phyloP scores from a whole-genome alignment of 176 grass and related monocot species.

The Paspalum vaginatum region DNA sequence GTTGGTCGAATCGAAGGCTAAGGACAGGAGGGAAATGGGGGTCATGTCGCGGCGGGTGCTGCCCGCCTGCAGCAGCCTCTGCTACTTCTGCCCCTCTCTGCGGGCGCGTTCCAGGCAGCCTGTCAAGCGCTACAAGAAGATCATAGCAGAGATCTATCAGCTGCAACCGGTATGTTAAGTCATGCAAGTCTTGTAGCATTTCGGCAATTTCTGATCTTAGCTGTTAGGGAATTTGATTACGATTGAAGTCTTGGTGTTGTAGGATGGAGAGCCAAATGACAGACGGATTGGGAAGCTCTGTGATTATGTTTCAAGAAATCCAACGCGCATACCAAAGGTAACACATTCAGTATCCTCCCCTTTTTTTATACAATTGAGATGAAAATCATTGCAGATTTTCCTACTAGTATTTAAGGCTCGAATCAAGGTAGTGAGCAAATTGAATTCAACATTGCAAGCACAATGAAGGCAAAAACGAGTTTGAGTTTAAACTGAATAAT shows the following conservation, averaged over 20 bases:
- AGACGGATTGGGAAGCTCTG: conserved; percentile 91
- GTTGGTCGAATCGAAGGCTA: neutral
- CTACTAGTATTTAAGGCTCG: neutral
- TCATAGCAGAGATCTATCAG: conserved; percentile 77
- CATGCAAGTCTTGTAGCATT: conserved; percentile 1
- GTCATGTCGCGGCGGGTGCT: conserved; percentile 84
- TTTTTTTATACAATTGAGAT: neutral
- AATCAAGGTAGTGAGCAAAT: neutral
- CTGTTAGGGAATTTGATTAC: neutral
- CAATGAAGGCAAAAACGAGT: neutral
- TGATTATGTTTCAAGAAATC: conserved; percentile 90
- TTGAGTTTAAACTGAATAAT: neutral
- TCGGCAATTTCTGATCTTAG: neutral
- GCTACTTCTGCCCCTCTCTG: conserved; percentile 87
- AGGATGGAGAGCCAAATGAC: conserved; percentile 94
- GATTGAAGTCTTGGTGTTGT: conserved; percentile 28
- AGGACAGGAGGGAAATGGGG: conserved; percentile 51
- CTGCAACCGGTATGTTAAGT: conserved; percentile 54
- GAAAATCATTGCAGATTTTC: too few relatives aligned
- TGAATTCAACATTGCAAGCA: neutral
- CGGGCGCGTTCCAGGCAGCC: conserved; percentile 81
- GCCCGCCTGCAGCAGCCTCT: conserved; percentile 83
- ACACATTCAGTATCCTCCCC: neutral
- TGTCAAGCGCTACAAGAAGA: conserved; percentile 94
- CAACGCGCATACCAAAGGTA: conserved; percentile 86